Evolutionary conservation across 2,329 filamentous ascomycete species (phyloP).

Genomic region (Rosellinia necatrix): DNA sequence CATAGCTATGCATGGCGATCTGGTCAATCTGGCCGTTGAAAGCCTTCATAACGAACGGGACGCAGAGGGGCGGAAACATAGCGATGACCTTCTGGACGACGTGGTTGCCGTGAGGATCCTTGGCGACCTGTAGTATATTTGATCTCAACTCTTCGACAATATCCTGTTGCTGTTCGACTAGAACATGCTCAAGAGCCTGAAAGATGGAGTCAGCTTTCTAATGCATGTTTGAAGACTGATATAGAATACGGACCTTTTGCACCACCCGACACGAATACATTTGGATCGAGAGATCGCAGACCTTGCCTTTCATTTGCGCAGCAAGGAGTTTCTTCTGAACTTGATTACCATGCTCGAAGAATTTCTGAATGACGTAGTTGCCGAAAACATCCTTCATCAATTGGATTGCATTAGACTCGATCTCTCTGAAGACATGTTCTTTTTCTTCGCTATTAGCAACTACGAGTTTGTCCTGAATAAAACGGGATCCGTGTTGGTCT

Average conservation of each 20-base stretch:
- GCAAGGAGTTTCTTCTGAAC: slow-evolving; percentile 88
- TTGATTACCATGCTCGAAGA: slow-evolving; percentile 95
- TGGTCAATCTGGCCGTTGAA: slow-evolving; percentile 75
- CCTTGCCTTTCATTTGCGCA: slow-evolving; percentile 83
- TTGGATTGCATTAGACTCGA: slow-evolving; percentile 80
- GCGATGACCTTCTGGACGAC: slow-evolving; percentile 95
- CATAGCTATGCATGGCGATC: slow-evolving; percentile 80
- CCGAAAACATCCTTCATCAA: slow-evolving; percentile 97
- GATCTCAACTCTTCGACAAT: slow-evolving; percentile 82
- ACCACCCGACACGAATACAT: slow-evolving; percentile 96
- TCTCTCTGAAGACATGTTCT: slow-evolving; percentile 85
- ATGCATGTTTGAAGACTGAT: not conserved
- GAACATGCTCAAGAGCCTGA: slow-evolving; percentile 88
- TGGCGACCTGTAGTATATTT: slow-evolving; percentile 76
- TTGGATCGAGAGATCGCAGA: slow-evolving; percentile 78
- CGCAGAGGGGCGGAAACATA: slow-evolving; percentile 74
- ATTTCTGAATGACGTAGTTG: slow-evolving; percentile 97
- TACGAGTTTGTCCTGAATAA: slow-evolving; percentile 92
- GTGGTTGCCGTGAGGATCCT: slow-evolving; percentile 92
- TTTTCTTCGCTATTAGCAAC: slow-evolving; percentile 96
- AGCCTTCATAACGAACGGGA: slow-evolving; percentile 82
- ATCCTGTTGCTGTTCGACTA: slow-evolving; percentile 87
- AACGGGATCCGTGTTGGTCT: slow-evolving; percentile 92
- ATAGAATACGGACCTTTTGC: slow-evolving; percentile 71
- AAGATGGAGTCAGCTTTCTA: slow-evolving; percentile 36